A percentile compares a stretch with the other conserved stretches of the same genome.
phyloP scores from a whole-genome alignment of 2,329 filamentous ascomycete genomes.

The Cercospora zeina region DNA sequence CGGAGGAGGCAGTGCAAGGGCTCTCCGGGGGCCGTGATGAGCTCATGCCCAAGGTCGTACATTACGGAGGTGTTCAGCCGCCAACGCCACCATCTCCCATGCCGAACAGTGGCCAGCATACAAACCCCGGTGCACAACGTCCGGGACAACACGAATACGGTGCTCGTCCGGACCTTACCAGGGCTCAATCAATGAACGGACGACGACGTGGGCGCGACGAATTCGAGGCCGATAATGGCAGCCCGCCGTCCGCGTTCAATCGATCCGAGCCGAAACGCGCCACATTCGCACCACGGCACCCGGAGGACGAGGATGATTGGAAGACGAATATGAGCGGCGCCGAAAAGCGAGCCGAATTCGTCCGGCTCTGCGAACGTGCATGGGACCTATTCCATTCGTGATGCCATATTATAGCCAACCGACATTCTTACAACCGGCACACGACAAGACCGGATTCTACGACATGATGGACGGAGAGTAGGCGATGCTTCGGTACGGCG shows the following conservation, averaged over 20 bases:
- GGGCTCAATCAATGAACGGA: conserved; percentile 56
- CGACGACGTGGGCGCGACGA: conserved; percentile 81
- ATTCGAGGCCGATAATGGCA: conserved; percentile 85
- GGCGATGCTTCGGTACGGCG: background rate
- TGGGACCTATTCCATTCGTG: conserved; percentile 98
- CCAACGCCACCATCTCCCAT: conserved; percentile 84
- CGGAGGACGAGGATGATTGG: conserved; percentile 44
- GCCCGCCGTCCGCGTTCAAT: conserved; percentile 61
- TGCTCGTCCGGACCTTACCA: conserved; percentile 37
- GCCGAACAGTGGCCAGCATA: conserved; percentile 42
- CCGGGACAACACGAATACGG: conserved; percentile 39
- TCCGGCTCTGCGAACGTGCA: conserved; percentile 79
- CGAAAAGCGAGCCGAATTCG: conserved; percentile 91
- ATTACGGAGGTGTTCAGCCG: conserved; percentile 91
- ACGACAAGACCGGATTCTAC: background rate
- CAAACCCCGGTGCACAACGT: conserved; percentile 28
- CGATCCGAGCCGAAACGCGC: conserved; percentile 65
- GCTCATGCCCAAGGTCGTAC: conserved; percentile 86
- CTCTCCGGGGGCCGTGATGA: conserved; percentile 90
- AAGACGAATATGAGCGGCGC: conserved; percentile 78
- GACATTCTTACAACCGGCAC: background rate
- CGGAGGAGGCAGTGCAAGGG: conserved; percentile 90
- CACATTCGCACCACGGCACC: conserved; percentile 34
- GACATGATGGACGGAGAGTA: background rate
- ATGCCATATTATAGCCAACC: background rate